These are phyloP conservation scores for Monosporascus sp. DNA, from an alignment of 2,329 filamentous ascomycete genomes.

Conservation along the genomic window DNA sequence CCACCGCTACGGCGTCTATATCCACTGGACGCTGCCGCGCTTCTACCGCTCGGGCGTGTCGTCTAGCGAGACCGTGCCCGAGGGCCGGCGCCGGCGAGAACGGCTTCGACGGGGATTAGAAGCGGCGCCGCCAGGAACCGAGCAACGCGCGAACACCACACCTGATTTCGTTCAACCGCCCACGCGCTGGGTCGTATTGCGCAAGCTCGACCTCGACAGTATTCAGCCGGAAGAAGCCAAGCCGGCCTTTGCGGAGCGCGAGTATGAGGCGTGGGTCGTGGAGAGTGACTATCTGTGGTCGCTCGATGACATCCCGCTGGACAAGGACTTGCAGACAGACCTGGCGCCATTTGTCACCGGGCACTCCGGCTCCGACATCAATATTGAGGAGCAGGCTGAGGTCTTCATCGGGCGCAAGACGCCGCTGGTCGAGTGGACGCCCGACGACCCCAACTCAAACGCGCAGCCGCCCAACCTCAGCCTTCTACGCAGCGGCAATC, in stretches of 20 bases:
- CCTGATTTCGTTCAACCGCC: constrained; percentile 18
- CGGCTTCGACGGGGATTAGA: not conserved
- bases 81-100: not conserved
- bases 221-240: constrained; percentile 6
- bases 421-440: constrained; percentile 10
- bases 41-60: constrained; percentile 30
- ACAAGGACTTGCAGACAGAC: constrained; percentile 33
- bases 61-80: constrained; percentile 31
- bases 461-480: not conserved
- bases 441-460: not conserved
- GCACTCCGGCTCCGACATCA: constrained; percentile 3
- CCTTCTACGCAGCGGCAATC: constrained; percentile 19
- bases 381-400: constrained; percentile 33
- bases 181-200: constrained; percentile 32
- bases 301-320: constrained; percentile 24
- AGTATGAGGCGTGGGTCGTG: constrained; percentile 30
- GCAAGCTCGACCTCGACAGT: constrained; percentile 18
- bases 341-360: constrained; percentile 31
- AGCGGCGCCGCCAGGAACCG: too few species aligned
- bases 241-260: not conserved
- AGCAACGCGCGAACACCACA: not conserved
- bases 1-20: too few species aligned
- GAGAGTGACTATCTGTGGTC: constrained; percentile 31
- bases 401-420: constrained; percentile 34
- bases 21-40: too few species aligned